Evolutionary conservation across 2,329 filamentous ascomycete genomes (phyloP).

Genomic region (Dothidotthia symphoricarpi): DNA sequence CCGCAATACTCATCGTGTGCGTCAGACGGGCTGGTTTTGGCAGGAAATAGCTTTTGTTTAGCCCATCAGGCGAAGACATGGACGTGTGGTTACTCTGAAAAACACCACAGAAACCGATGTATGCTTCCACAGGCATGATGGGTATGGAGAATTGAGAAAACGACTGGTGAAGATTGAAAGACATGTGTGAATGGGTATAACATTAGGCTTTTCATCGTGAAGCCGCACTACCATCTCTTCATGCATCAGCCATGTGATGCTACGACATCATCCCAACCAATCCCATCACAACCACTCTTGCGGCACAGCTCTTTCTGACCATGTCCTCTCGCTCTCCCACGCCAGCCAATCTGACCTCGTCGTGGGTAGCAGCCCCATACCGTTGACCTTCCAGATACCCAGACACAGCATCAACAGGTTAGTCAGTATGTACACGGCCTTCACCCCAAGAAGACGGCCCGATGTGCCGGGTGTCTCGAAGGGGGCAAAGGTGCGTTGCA

Average conservation of each 20-base stretch:
- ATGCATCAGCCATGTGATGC: not conserved
- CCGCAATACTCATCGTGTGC: too few relatives aligned
- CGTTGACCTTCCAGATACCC: constrained; percentile 94
- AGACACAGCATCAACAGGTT: constrained; percentile 80
- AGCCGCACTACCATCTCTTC: too few relatives aligned
- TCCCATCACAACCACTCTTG: constrained; percentile 33
- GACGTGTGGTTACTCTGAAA: too few relatives aligned
- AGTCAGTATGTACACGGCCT: constrained; percentile 82
- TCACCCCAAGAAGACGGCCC: constrained; percentile 73
- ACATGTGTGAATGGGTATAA: too few relatives aligned
- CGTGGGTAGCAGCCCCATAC: constrained; percentile 94
- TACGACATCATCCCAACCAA: not conserved
- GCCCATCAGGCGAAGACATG: too few relatives aligned
- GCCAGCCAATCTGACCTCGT: constrained; percentile 97
- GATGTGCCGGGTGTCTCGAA: constrained; percentile 82
- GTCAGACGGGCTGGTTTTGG: too few relatives aligned
- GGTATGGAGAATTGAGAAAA: too few relatives aligned
- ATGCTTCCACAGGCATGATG: too few relatives aligned
- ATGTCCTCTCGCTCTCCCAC: constrained; percentile 74
- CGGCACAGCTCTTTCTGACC: constrained; percentile 39
- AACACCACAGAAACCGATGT: too few relatives aligned
- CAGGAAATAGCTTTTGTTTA: too few relatives aligned
- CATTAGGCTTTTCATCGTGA: too few relatives aligned
- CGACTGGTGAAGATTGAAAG: too few relatives aligned
- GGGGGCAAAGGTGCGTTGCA: constrained; percentile 83